Conservation (phyloP, 2,329 filamentous ascomycete species). For the Kalmusia sp. region DNA sequence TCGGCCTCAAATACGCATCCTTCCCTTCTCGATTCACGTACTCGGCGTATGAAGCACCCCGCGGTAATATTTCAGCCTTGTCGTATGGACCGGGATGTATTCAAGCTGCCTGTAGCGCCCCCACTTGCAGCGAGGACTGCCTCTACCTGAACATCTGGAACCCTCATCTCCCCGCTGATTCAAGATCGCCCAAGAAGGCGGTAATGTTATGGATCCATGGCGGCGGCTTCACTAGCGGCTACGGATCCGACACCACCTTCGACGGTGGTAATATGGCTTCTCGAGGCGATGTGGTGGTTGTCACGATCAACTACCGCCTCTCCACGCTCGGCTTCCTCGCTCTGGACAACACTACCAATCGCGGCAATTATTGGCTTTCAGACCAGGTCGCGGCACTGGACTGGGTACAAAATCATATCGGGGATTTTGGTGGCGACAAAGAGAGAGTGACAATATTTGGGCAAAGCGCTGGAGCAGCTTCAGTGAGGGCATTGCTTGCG, state of each 20-base stretch:
- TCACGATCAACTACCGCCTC: slow-evolving; percentile 54
- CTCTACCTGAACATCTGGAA: slow-evolving; percentile 50
- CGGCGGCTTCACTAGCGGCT: slow-evolving; percentile 51
- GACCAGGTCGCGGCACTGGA: slow-evolving; percentile 60
- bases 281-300: slow-evolving; percentile 54
- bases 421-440: slow-evolving; percentile 45
- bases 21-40: slow-evolving; percentile 56
- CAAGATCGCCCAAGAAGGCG: slow-evolving; percentile 42
- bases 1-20: slow-evolving; percentile 57
- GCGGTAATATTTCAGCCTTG: slow-evolving; percentile 44
- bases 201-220: slow-evolving; percentile 59
- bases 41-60: slow-evolving; percentile 46
- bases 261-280: slow-evolving; percentile 56
- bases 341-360: slow-evolving; percentile 50
- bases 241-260: slow-evolving; percentile 53
- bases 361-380: slow-evolving; percentile 59
- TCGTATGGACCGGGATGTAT: slow-evolving; percentile 49
- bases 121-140: slow-evolving; percentile 52
- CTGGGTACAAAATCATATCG: slow-evolving; percentile 55
- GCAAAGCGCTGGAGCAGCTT: slow-evolving; percentile 44
- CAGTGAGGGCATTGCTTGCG: slow-evolving; percentile 57
- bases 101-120: slow-evolving; percentile 43
- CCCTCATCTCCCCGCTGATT: slow-evolving; percentile 47
- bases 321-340: slow-evolving; percentile 45
- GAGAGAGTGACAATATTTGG: slow-evolving; percentile 46